Evolutionary conservation across 2,329 filamentous ascomycete species (phyloP), one percentile per base, ranked within the genome.

Genomic region (Paecilomyces sp.): DNA sequence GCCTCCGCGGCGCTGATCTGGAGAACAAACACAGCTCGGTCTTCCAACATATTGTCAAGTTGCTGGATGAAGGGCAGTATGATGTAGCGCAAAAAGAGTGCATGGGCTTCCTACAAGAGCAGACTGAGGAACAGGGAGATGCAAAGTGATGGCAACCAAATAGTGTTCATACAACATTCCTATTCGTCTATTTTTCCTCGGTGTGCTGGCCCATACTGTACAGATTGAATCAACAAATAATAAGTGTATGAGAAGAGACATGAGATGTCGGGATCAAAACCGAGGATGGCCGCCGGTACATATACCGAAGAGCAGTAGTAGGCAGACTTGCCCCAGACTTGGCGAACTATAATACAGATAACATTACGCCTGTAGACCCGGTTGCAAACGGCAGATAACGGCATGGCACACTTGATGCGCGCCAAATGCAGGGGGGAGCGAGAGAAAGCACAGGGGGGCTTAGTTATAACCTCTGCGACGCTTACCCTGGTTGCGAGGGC

Each of bases 401-500:
- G 18, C 4, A n/a, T 11, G n/a, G n/a, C n/a, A 15, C 41, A 47
- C n/a, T 18, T 18, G n/a, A 18, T 30, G 51, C 51, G 51, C 25
- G 22, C 51, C 51, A 53, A 30, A 47, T 47, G n/a, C 41, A 61
- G 54, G 52, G 56, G 52, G 57, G 58, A 41, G 41, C 22, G 52
- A 24, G 57, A 57, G 53, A 41, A 53, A 54, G 24, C 54, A 52
- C 56, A 24, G 53, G 22, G 22, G 25, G 13, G 30, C 59, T 64
- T 75, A 80, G 59, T 77, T 84, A 80, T 89, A 89, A 72, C 82
- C 79, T 76, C 87, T 87, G 68, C 83, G 79, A 71, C 92, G 86
- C 82, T 93, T 95, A 77, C 93, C 93, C 78, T 96, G 89, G 80
- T 97, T 97, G 70, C 94, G 88, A 59, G 85, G 84, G 69, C 92